Evolutionary conservation across 768 basidiomycete species (phyloP), one percentile per base, ranked within the genome.

Genomic region (Fomitopsis pulvina): DNA sequence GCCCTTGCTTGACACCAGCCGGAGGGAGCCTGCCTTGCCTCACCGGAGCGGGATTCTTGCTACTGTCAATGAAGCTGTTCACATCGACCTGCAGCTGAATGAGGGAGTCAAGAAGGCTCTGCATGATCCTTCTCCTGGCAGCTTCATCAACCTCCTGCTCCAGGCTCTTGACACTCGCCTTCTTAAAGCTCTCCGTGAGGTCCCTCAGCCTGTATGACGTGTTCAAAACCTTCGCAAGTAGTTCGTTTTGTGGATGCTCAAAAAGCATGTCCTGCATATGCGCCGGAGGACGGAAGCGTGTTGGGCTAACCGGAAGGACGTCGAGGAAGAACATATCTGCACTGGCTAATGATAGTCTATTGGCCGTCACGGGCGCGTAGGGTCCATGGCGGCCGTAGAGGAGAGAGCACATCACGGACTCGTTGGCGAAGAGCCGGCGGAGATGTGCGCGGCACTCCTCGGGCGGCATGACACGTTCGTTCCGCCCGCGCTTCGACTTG

Each of bases 241-340:
- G 79, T 59, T 92, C 87, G 64, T 99, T 99, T 58, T 98, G 95
- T 0, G 92, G 82, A 68, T 97, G 93, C 63, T 99, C 96, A 66
- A 98, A 97, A 0, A 96, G 74, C 39, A 82, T 85, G 48, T 94
- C 96, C 47, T 83, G 90, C 84, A 98, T 79, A 61, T 83, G 87
- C 2, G 91, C 79, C 2, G 96, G 88, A 3, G 96, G 96, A 41
- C 96, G 83, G 75, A 98, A 99, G 29, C 95, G 88, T 6, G 92
- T 95, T 14, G 96, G 96, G 14, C 93, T 79, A 18, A 98, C 88
- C 26, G 92, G 83, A 20, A 99, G 66, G 46, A 89, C 92, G 28
- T 94, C 89, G 72, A 97, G 73, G 75, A 99, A 99, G 68, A 98
- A 98, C 80, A 98, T 92, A 64, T 98, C 96, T 39, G 93, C 87